Conservation (phyloP, 768 basidiomycete species). For the Crepidotus variabilis region DNA sequence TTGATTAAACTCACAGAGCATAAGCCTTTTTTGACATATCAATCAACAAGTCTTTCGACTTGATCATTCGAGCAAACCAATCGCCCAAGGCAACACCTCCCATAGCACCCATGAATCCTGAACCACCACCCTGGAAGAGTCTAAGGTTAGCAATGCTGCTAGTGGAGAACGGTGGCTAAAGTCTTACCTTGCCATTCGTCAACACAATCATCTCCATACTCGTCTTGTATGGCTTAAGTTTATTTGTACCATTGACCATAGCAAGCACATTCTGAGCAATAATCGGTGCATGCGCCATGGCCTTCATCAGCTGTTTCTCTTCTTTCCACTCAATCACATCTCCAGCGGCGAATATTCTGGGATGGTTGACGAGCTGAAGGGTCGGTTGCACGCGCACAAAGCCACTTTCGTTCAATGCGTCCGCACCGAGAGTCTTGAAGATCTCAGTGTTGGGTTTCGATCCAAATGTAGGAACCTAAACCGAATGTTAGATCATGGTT, state of each 20-base stretch:
- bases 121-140: constrained; percentile 4
- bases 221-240: constrained; percentile 41
- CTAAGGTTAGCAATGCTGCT: not conserved
- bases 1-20: not conserved
- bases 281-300: constrained; percentile 38
- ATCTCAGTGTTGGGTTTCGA: constrained; percentile 52
- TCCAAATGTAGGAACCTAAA: constrained; percentile 35
- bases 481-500: not conserved
- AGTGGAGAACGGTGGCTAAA: too few species aligned
- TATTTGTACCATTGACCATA: constrained; percentile 32
- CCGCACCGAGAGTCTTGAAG: constrained; percentile 37
- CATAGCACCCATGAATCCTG: constrained; percentile 24
- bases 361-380: constrained; percentile 48
- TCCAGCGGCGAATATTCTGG: constrained; percentile 60
- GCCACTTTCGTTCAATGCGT: constrained; percentile 34
- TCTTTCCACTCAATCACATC: constrained; percentile 64
- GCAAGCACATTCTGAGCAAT: constrained; percentile 49
- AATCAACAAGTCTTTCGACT: constrained; percentile 26
- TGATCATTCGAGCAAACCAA: constrained; percentile 33
- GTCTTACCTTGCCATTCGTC: constrained; percentile 51
- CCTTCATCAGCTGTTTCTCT: constrained; percentile 56
- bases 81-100: constrained; percentile 42
- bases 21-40: constrained; percentile 3
- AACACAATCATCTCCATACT: constrained; percentile 48
- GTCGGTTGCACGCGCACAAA: constrained; percentile 52